A percentile compares a stretch with the other conserved stretches of the same genome.
These are phyloP conservation scores for Neurospora terricola DNA, from an alignment of 495 filamentous ascomycete species.

Conservation along the genomic window DNA sequence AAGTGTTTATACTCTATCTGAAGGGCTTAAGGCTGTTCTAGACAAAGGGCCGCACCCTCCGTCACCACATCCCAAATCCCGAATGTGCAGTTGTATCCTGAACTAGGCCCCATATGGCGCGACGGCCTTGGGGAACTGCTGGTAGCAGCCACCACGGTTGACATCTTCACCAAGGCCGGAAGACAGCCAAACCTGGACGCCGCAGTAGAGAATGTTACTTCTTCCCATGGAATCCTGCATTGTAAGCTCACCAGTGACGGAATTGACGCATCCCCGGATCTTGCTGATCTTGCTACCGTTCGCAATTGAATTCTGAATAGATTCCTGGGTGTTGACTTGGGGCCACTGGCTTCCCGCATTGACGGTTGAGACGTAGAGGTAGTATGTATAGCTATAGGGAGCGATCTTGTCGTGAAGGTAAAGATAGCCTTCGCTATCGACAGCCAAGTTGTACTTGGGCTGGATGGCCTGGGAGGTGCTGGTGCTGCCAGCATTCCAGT, in stretches of 20 bases:
- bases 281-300: neutral
- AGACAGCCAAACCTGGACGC: constrained; percentile 4
- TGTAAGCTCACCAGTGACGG: constrained; percentile 4
- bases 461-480: neutral
- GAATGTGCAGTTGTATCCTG: neutral
- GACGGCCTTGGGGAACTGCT: neutral
- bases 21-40: neutral
- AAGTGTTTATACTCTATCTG: neutral
- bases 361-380: neutral
- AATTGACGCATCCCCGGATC: constrained; percentile 6
- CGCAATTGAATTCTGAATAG: neutral
- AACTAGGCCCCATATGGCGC: neutral
- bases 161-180: neutral
- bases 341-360: neutral
- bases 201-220: constrained; percentile 1
- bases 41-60: neutral
- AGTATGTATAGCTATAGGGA: constrained; percentile 5
- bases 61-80: neutral
- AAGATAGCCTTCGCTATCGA: constrained; percentile 3
- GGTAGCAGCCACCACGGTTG: neutral
- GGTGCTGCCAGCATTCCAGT: neutral
- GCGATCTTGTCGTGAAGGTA: constrained; percentile 2
- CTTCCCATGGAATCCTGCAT: neutral
- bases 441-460: constrained; percentile 1
- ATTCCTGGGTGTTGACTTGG: neutral